Percentiles rank a stretch among this genome's conserved stretches.
Evolutionary conservation across 2,329 filamentous ascomycete species (phyloP).

Genomic region (Annulohypoxylon truncatum): DNA sequence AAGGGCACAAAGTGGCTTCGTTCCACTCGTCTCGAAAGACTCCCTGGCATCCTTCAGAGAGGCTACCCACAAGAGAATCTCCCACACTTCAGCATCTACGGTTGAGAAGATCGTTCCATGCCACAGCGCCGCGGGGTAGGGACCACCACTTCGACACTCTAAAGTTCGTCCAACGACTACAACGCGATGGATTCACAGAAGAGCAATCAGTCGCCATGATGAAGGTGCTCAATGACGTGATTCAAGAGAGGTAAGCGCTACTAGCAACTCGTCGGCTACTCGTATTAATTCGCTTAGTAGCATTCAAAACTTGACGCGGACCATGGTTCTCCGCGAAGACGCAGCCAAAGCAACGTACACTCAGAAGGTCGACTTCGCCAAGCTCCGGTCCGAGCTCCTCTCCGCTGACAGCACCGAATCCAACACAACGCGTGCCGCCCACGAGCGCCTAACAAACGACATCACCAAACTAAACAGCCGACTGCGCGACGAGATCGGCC

Average conservation of each 20-base stretch:
- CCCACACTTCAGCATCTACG: constrained; percentile 47
- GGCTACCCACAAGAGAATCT: constrained; percentile 8
- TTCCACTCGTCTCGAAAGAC: constrained; percentile 43
- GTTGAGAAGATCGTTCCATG: constrained; percentile 71
- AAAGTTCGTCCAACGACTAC: constrained; percentile 92
- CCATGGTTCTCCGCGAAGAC: constrained; percentile 97
- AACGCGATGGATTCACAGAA: constrained; percentile 93
- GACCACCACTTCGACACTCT: constrained; percentile 99
- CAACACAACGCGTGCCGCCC: constrained; percentile 85
- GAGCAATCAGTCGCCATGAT: constrained; percentile 98
- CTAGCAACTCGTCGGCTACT: not conserved
- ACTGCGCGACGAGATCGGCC: constrained; percentile 90
- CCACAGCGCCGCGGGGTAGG: constrained; percentile 68
- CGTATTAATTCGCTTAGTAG: constrained; percentile 55
- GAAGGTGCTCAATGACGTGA: constrained; percentile 95
- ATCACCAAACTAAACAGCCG: constrained; percentile 92
- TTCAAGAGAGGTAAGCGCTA: constrained; percentile 80
- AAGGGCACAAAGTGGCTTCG: constrained; percentile 34
- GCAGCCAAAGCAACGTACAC: constrained; percentile 82
- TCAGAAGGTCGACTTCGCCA: constrained; percentile 97
- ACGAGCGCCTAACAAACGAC: constrained; percentile 94
- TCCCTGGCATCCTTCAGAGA: constrained; percentile 23
- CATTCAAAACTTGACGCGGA: constrained; percentile 96
- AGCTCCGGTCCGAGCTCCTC: constrained; percentile 92
- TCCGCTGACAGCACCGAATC: constrained; percentile 92